Base-by-base conservation (phyloP, 2,329 filamentous ascomycete genomes). In the Incumbomyces lentus region DNA sequence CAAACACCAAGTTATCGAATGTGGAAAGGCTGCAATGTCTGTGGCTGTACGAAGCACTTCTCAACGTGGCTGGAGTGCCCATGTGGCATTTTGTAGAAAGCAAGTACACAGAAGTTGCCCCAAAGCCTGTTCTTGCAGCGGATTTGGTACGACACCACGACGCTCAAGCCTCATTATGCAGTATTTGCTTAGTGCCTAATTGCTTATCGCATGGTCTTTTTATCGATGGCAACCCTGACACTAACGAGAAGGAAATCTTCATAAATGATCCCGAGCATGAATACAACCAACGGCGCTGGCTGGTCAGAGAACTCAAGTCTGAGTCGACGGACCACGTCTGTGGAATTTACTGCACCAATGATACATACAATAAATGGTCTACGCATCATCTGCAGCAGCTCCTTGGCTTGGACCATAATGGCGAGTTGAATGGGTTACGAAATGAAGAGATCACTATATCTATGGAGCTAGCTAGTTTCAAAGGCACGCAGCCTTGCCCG, bases 151-250 rank as follows among this genome's bases (percentile, higher is more conserved):
- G 18, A 19, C n/a, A 42, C 3, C n/a, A n/a, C 6, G 19, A 32
- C 12, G 1, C n/a, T 16, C 16, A 33, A 13, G n/a, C 30, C 7
- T 42, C 32, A 14, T 39, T 55, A 18, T 58, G 55, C 45, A 41
- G 52, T 2, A 53, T 56, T 8, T 58, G 56, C 47, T 54, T 49
- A 26, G 47, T 55, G 17, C 52, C 54, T 40, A 43, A 53, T n/a
- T 58, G 56, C 43, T 50, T 52, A n/a, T 42, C 45, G 19, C 56
- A 58, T 46, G 56, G 56, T 6, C 47, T 51, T 1, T 58, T 48
- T 33, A 38, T 51, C 13, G 55, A 58, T 16, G 50, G 43, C 6
- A 40, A 47, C 22, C 40, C 42, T 13, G 45, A 49, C 16, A 6
- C 32, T n/a, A 46, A 53, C 30, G 49, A 50, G 26, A 34, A 46